Base-by-base conservation (phyloP, 2,329 filamentous ascomycete genomes). In the Claviceps fusiformis region DNA sequence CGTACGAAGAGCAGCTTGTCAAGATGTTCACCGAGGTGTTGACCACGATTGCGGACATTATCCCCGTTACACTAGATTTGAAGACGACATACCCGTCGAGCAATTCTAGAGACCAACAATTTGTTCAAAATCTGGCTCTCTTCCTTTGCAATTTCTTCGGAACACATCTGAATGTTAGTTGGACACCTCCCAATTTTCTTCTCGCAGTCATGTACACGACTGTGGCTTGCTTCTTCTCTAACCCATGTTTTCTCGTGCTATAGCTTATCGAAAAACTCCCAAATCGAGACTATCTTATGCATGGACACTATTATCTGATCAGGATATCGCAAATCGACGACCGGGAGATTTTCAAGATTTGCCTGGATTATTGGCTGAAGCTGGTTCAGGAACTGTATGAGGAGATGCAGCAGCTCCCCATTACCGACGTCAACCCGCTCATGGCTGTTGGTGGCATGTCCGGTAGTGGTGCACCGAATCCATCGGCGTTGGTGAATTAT, bases 341-440 rank as follows among this genome's bases (percentile, higher is more conserved):
- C 67, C 86, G 93, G 54, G 93, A 98, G 70, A 95, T 98, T 60
- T 98, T 98, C 82, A 98, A 98, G 79, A 98, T 98, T 66, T 95
- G 89, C 68, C 77, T 98, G 59, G 95, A 98, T 70, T 98, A 98
- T 75, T 98, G 93, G 93, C 93, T 95, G 43, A 97, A 96, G 73
- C 80, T 97, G 52, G 95, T 98, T 7, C 92, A 95, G 66, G 93
- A 97, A 71, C 80, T 98, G 27, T 98, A 97, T 68, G 93, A 98
- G 68, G 93, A 98, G 75, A 96, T 97, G 91, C 93, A 98, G 71
- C 82, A 90, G 60, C 82, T 97, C 3, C 95, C 93, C 8, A 88
- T 97, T 62, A 90, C 88, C 53, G 93, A 98, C 63, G 77, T 93
- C 64, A 96, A 95, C 68, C 90, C 93, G 11, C 78, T 98, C 19